phyloP scores from a whole-genome alignment of 352 stramenopile species.

The Globisporangium rhizosaccharum region DNA sequence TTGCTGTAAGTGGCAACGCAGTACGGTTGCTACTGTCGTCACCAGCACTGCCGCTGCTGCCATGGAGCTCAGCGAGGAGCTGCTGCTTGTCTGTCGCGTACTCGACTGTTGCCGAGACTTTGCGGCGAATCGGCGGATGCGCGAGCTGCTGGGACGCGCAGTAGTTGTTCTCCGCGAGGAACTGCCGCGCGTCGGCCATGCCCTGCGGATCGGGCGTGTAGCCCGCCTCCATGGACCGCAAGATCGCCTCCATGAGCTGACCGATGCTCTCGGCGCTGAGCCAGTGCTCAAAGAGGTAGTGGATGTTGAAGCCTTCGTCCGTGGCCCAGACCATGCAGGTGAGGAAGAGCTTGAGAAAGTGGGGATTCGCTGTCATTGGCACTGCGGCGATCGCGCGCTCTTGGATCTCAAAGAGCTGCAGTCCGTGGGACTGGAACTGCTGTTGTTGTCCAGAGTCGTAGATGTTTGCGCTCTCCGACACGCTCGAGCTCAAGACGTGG shows the following conservation, averaged over 20 bases:
- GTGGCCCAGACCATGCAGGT: constrained; percentile 51
- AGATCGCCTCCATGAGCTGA: constrained; percentile 53
- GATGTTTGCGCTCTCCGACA: not conserved
- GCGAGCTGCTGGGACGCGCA: not conserved
- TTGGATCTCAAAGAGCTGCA: constrained; percentile 78
- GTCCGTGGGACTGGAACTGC: not conserved
- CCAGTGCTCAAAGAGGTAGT: constrained; percentile 60
- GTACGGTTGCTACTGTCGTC: not conserved
- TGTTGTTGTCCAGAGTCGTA: not conserved
- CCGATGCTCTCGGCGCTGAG: constrained; percentile 43
- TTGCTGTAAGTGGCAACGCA: not conserved
- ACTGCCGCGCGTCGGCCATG: constrained; percentile 54
- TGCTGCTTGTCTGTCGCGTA: not conserved
- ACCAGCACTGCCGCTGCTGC: not conserved
- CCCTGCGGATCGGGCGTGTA: constrained; percentile 35
- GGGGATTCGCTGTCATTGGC: constrained; percentile 36
- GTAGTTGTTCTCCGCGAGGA: constrained; percentile 44
- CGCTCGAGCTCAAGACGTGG: not conserved
- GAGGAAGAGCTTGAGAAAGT: constrained; percentile 71
- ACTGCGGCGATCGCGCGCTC: constrained; percentile 65
- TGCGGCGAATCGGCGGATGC: not conserved
- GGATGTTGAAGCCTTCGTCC: constrained; percentile 72
- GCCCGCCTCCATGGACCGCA: constrained; percentile 68
- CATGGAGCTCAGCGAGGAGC: not conserved
- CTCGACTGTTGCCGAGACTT: not conserved